Base-by-base conservation (phyloP, 2,329 filamentous ascomycete genomes). In the Fusarium luffae region DNA sequence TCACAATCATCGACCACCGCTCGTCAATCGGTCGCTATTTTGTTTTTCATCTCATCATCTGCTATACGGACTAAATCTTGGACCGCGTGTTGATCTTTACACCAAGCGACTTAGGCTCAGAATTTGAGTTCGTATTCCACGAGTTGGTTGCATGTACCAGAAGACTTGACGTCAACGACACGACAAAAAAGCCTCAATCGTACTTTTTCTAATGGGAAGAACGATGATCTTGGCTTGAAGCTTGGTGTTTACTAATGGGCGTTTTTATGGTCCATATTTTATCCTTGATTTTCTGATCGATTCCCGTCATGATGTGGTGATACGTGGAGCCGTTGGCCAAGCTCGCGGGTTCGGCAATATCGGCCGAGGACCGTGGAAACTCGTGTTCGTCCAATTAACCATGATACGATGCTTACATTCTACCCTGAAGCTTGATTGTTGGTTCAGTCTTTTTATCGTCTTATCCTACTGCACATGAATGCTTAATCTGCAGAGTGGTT, bases 121-220 rank as follows among this genome's bases (percentile, higher is more conserved):
- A 57, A 25, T 48, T 18, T 44, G 37, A 58, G 37, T 58, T 66
- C 54, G 63, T 66, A 60, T 66, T 41, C 23, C n/a, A 32, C 37
- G 61, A 66, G 46, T 34, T 60, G 41, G 61, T 30, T 66, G 61
- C 63, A 59, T 52, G 46, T 19, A 27, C 4, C 5, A 48, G 21
- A 13, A 10, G 6, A 28, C 43, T 66, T 66, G 63, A 66, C 63
- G 63, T 66, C 63, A 66, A 66, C 42, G 46, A 66, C 16, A 43
- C 7, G 11, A 27, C 13, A 23, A 59, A 64, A 66, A 66, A 49
- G 61, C 54, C 60, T 65, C 62, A 48, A 21, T 1, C 34, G 34
- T 37, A 37, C 5, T 21, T 21, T 21, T 21, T 21, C 21, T 21
- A 13, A 25, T 13, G 10, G 16, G 8, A 28, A n/a, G n/a, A 43